These are phyloP conservation scores for Salvia hispanica DNA, from an alignment of 257 asterid species.

Conservation along the genomic window DNA sequence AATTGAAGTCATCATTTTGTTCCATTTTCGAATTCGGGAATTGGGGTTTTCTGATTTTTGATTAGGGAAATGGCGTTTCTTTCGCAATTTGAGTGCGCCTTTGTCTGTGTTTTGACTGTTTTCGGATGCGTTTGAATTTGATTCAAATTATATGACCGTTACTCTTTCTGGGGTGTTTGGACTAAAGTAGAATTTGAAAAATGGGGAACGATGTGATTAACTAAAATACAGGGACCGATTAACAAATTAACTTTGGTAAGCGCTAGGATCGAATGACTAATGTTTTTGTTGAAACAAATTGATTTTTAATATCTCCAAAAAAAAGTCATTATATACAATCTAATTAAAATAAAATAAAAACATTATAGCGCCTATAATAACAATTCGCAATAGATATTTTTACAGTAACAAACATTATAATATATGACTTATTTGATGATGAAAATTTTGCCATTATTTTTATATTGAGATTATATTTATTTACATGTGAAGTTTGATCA, in stretches of 20 bases:
- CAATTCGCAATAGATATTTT: too few species aligned
- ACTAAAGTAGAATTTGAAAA: not conserved
- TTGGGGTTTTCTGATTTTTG: not conserved
- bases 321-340: too few species aligned
- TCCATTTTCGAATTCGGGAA: constrained; percentile 46
- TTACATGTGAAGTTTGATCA: too few species aligned
- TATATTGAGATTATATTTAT: too few species aligned
- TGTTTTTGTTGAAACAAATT: too few species aligned
- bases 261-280: too few species aligned
- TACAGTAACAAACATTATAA: too few species aligned
- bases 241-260: constrained; percentile 8
- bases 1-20: constrained; percentile 29
- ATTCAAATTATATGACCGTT: constrained; percentile 43
- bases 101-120: not conserved
- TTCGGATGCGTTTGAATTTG: constrained; percentile 29
- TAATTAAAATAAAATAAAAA: too few species aligned
- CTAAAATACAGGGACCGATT: constrained; percentile 6
- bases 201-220: constrained; percentile 2
- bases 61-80: not conserved
- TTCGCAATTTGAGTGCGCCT: constrained; percentile 18
- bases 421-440: too few species aligned
- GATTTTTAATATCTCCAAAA: too few species aligned
- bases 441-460: too few species aligned
- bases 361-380: too few species aligned
- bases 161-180: constrained; percentile 21